Base-by-base conservation (phyloP, 257 asterid species). In the Solanum lignicaule region DNA sequence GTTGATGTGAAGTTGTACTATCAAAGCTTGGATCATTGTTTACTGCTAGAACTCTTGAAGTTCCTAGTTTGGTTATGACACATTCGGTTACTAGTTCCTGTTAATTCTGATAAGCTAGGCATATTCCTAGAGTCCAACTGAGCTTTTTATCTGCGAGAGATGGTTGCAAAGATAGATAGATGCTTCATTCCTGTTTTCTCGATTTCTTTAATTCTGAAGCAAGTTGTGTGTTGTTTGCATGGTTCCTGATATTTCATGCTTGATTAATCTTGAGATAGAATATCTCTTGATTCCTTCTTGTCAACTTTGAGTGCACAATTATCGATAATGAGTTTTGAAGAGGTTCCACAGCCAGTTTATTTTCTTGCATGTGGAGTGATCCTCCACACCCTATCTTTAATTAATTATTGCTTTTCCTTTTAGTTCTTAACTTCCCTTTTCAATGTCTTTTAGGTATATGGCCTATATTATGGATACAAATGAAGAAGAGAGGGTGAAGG, bases 391-490 rank as follows among this genome's bases (percentile, higher is more conserved):
- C 7, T 1, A 39, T 43, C 84, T 46, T 43, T 16, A 8, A 43
- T 27, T 18, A 9, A 16, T 43, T 43, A 43, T 79, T 43, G 65
- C 15, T 18, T 27, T 41, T 79, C n/a, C 27, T 29, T 79, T 79
- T 43, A 41, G 58, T 41, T 41, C 25, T 78, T 78, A 43, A 43
- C 65, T 27, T 27, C 66, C 29, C 39, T 79, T 79, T 43, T 43
- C n/a, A 25, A 76, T 35, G 46, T 78, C 55, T 86, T 73, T 20
- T 89, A 98, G 99, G 99, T 98, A 98, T 83, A 98, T 98, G 99
- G 98, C 99, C 13, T 98, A 95, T 90, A 98, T 98, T 87, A 96
- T 98, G 99, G 99, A 98, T 89, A 98, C 99, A 79, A 98, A 98
- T 89, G 99, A 98, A 90, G 99, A 98, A 91, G 99, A 98, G 94